A percentile compares a stretch with the other conserved stretches of the same genome.
Evolutionary conservation across 345 rosid species (phyloP).

Genomic region (Noccaea bulbosa): DNA sequence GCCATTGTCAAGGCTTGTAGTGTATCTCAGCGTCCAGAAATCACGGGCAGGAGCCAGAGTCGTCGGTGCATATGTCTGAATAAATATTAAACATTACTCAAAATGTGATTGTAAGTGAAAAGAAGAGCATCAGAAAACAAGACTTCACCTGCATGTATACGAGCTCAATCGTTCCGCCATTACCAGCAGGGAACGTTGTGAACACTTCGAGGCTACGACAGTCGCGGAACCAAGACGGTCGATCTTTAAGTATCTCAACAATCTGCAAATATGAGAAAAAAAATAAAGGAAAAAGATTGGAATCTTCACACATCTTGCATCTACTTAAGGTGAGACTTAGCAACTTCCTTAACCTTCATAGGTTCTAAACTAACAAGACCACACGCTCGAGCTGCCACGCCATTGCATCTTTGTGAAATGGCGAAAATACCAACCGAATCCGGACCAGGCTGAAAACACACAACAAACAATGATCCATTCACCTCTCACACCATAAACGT

Average conservation of each 20-base stretch:
- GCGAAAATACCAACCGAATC: conserved; percentile 99
- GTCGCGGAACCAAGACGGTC: conserved; percentile 97
- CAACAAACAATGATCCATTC: conserved; percentile 11
- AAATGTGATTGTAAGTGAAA: neutral
- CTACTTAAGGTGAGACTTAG: neutral
- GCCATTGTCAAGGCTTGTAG: conserved; percentile 89
- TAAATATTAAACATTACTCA: conserved; percentile 22
- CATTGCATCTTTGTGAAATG: conserved; percentile 96
- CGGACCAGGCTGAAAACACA: conserved; percentile 92
- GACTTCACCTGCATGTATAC: conserved; percentile 78
- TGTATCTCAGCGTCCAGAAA: conserved; percentile 97
- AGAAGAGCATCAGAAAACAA: neutral
- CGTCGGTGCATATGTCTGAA: conserved; percentile 91
- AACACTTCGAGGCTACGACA: conserved; percentile 97
- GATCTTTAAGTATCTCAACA: conserved; percentile 98
- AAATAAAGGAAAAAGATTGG: neutral
- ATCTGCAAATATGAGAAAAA: conserved; percentile 54
- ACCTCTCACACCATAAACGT: neutral
- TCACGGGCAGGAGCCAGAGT: conserved; percentile 98
- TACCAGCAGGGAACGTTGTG: conserved; percentile 94
- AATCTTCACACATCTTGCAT: neutral
- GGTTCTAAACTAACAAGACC: conserved; percentile 99
- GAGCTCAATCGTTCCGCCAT: conserved; percentile 94
- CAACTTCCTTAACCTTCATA: conserved; percentile 57
- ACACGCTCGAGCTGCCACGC: conserved; percentile 99